Base-by-base conservation (phyloP, 441 rosid species). In the Gossypium lobatum region DNA sequence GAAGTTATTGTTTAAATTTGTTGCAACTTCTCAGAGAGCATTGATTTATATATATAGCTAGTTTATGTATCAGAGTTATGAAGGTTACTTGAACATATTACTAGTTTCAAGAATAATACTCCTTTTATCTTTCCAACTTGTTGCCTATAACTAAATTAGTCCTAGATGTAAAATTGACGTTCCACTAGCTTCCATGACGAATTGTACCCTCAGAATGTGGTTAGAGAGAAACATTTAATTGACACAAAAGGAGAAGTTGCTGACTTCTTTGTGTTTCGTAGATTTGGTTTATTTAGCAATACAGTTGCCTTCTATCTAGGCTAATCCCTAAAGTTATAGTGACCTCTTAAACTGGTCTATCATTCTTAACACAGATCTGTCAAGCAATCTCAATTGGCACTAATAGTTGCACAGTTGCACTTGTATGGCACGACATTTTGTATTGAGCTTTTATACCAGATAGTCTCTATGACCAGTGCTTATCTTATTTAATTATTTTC, bases 1-100 rank as follows among this genome's bases (percentile, higher is more conserved):
- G 21, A 25, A 48, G 28, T 76, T 59, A 45, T 75, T 55, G 67
- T 37, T 73, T 72, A 37, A 25, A 25, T 48, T 18, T 50, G 18
- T 73, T 7, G 14, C 1, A 37, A 26, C 17, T 37, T 64, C 21
- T 52, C 18, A 8, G 60, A 55, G 26, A 55, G 64, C 21, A 28
- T 42, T 26, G 34, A 72, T 64, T 59, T 23, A 0, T 31, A 26
- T 59, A 17, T 57, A 21, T 21, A 42, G 14, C 39, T 66, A 66
- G 7, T 66, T 48, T 46, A 14, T n/a, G 37, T 3, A 14, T 66
- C 57, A 46, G 58, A 53, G 17, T 17, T 25, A 16, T 14, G 50
- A 31, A 31, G 50, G 20, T 54, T 55, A n/a, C 63, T 54, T 70
- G 50, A 34, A 66, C n/a, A 55, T 70, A 53, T 57, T 0, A 25